A percentile compares a stretch with the other conserved stretches of the same genome.
phyloP scores from a whole-genome alignment of 2,329 filamentous ascomycete genomes.

The Diplodia mutila region DNA sequence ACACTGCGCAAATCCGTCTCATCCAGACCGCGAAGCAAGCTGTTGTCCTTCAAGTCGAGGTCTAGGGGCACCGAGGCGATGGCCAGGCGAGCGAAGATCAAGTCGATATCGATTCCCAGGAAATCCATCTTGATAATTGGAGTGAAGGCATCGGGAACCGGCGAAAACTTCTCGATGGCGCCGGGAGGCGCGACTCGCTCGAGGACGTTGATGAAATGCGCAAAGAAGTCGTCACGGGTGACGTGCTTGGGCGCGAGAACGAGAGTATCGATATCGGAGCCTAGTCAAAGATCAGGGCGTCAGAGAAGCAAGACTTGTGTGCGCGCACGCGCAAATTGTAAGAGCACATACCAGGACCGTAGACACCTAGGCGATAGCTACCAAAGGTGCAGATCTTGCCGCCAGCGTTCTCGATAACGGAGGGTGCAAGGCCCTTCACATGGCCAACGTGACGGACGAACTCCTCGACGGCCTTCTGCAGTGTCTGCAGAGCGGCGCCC shows the following conservation, averaged over 20 bases:
- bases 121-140: constrained; percentile 98
- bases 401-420: constrained; percentile 79
- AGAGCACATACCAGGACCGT: constrained; percentile 68
- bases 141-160: constrained; percentile 88
- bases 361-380: constrained; percentile 92
- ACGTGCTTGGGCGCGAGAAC: constrained; percentile 91
- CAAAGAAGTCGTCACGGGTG: constrained; percentile 87
- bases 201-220: constrained; percentile 80
- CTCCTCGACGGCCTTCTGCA: constrained; percentile 75
- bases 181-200: constrained; percentile 73
- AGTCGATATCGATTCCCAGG: constrained; percentile 87
- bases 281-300: constrained; percentile 45
- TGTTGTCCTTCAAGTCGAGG: constrained; percentile 79
- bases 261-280: constrained; percentile 97
- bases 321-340: background rate
- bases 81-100: constrained; percentile 65
- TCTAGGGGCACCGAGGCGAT: constrained; percentile 54
- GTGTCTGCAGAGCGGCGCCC: constrained; percentile 32
- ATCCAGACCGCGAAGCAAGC: constrained; percentile 81
- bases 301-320: background rate
- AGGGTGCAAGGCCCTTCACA: constrained; percentile 73
- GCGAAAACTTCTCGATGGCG: constrained; percentile 81
- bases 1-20: constrained; percentile 85
- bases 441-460: constrained; percentile 83
- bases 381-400: constrained; percentile 96